These are phyloP conservation scores for Diaporthe helianthi DNA, from an alignment of 2,329 filamentous ascomycete species.

Conservation along the genomic window DNA sequence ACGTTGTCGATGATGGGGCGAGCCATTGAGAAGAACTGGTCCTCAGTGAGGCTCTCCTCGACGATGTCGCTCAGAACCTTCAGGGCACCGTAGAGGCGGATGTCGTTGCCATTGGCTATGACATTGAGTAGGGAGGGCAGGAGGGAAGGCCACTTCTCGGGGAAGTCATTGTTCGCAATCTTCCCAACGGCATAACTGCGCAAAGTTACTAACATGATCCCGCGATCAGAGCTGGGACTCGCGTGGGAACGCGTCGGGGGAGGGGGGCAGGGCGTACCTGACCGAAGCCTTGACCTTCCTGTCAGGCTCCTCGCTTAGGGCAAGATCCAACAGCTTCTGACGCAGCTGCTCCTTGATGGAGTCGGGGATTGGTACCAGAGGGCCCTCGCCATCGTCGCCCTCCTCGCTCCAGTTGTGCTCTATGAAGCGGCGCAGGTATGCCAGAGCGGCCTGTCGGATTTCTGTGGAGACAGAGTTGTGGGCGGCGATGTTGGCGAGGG, in stretches of 20 bases:
- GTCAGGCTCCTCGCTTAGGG: constrained; percentile 75
- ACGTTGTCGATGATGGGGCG: constrained; percentile 84
- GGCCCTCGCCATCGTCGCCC: constrained; percentile 66
- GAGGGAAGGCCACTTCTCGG: constrained; percentile 91
- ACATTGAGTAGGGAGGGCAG: constrained; percentile 80
- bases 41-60: constrained; percentile 90
- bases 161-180: constrained; percentile 92
- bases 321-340: constrained; percentile 76
- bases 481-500: constrained; percentile 80
- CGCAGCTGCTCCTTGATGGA: constrained; percentile 77
- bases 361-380: constrained; percentile 72
- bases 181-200: constrained; percentile 80
- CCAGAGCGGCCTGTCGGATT: constrained; percentile 83
- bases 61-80: constrained; percentile 89
- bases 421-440: constrained; percentile 83
- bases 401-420: constrained; percentile 82
- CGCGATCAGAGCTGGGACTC: constrained; percentile 10
- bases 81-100: constrained; percentile 86
- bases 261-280: constrained; percentile 62
- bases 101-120: constrained; percentile 77
- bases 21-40: constrained; percentile 92
- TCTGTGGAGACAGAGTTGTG: constrained; percentile 75
- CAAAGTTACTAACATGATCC: constrained; percentile 32
- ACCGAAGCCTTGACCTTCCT: constrained; percentile 89
- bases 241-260: not conserved